phyloP scores from a whole-genome alignment of 129 eudicot species.

The Helianthus tuberosus region DNA sequence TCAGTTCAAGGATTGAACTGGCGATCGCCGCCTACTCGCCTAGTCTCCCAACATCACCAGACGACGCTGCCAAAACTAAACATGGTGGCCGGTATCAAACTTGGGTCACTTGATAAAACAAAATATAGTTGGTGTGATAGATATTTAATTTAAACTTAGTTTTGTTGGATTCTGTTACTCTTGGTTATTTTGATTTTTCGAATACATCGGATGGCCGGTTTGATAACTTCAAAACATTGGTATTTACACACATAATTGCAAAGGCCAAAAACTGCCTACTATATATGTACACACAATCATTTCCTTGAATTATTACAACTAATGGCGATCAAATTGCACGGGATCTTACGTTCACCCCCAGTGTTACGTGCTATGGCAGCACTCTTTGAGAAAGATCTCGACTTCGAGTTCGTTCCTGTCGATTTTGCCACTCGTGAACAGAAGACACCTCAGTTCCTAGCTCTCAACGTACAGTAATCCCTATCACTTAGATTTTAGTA shows the following conservation, averaged over 20 bases:
- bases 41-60: too few species aligned
- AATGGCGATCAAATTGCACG: conserved; percentile 50
- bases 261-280: background rate
- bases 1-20: too few species aligned
- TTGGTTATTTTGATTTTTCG: conserved; percentile 2
- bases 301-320: background rate
- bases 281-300: background rate
- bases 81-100: too few species aligned
- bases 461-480: conserved; percentile 41
- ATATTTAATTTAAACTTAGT: too few species aligned
- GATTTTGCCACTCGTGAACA: conserved; percentile 36
- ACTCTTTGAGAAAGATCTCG: conserved; percentile 50
- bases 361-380: conserved; percentile 40
- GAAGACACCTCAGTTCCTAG: conserved; percentile 36
- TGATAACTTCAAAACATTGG: background rate
- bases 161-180: too few species aligned
- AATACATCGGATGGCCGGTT: background rate
- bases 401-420: conserved; percentile 37
- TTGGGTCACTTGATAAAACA: too few species aligned
- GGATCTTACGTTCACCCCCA: conserved; percentile 41
- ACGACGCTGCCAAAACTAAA: too few species aligned
- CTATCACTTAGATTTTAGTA: background rate
- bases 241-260: background rate
- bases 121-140: too few species aligned
- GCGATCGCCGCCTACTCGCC: too few species aligned